Base-by-base conservation (phyloP, 495 filamentous ascomycete species). In the Amorphotheca resinae region DNA sequence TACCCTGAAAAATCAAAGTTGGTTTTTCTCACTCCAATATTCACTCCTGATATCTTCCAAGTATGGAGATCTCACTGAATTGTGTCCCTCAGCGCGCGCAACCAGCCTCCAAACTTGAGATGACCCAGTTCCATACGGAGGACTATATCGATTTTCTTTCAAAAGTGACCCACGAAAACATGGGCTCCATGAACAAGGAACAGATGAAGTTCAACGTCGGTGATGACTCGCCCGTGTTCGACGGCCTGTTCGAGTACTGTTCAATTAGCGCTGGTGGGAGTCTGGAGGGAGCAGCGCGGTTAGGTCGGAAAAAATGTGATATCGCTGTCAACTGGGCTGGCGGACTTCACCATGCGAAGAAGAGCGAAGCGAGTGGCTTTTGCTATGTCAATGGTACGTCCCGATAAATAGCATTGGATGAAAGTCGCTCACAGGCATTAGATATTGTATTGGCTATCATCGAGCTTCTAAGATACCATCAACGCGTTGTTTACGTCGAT, bases 31-130 rank as follows among this genome's bases (percentile, higher is more conserved):
- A n/a, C n/a, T n/a, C n/a, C n/a, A n/a, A n/a, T n/a, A n/a, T n/a
- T n/a, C n/a, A n/a, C n/a, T n/a, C n/a, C n/a, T n/a, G n/a, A n/a
- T n/a, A n/a, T n/a, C n/a, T n/a, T n/a, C n/a, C n/a, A n/a, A n/a
- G n/a, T n/a, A n/a, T n/a, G n/a, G n/a, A n/a, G n/a, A n/a, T n/a
- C n/a, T n/a, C n/a, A n/a, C n/a, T n/a, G n/a, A n/a, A n/a, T n/a
- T n/a, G n/a, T n/a, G n/a, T n/a, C n/a, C n/a, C n/a, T n/a, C n/a
- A 95, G 87, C 83, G 89, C 51, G 89, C 89, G 20, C 95, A 95
- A 67, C 91, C 91, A 9, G 89, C 89, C 8, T 86, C 84, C 18
- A 84, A 82, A 45, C 80, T 80, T 47, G 89, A 96, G 57, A 96
- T 96, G 89, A 95, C 89, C 38, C 89, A 95, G 58, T 96, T 95